Percentiles rank a stretch among this genome's conserved stretches.
Conservation (phyloP, 1,139 yeast genomes). For the Blastobotrys persicus region DNA sequence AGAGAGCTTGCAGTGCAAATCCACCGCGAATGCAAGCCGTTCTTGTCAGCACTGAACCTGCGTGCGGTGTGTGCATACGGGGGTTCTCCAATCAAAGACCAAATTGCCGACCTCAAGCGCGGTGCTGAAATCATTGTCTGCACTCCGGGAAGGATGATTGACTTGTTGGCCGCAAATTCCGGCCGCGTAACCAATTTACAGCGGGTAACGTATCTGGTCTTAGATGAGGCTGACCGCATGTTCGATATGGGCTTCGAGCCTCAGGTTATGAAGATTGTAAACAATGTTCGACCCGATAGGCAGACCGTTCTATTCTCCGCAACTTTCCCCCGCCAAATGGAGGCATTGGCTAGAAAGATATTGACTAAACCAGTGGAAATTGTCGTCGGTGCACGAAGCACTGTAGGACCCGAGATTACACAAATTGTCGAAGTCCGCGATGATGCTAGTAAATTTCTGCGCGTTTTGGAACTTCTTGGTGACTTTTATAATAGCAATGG, state of each 20-base stretch:
- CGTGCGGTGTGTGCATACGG: slow-evolving; percentile 85
- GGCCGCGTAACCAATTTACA: slow-evolving; percentile 72
- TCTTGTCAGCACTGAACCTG: slow-evolving; percentile 50
- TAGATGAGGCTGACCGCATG: slow-evolving; percentile 97
- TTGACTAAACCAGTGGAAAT: slow-evolving; percentile 68
- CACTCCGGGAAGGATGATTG: slow-evolving; percentile 95
- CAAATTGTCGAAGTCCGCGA: slow-evolving; percentile 66
- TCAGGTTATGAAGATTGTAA: slow-evolving; percentile 79
- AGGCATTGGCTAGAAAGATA: slow-evolving; percentile 64
- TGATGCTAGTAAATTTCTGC: slow-evolving; percentile 52
- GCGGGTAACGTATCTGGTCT: slow-evolving; percentile 73
- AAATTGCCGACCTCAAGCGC: slow-evolving; percentile 73
- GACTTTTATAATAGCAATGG: slow-evolving; percentile 36
- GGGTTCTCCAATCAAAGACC: slow-evolving; percentile 82
- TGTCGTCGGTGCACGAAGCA: slow-evolving; percentile 76
- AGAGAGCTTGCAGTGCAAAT: slow-evolving; percentile 91
- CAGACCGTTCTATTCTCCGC: slow-evolving; percentile 96
- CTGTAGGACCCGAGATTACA: slow-evolving; percentile 76
- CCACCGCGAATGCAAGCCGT: slow-evolving; percentile 59
- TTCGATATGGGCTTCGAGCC: slow-evolving; percentile 98
- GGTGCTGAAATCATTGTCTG: slow-evolving; percentile 85
- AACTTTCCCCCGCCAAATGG: slow-evolving; percentile 82
- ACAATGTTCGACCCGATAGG: slow-evolving; percentile 77
- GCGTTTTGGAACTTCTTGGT: slow-evolving; percentile 55
- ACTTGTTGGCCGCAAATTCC: slow-evolving; percentile 75